Evolutionary conservation across 208 protist species (phyloP).

Genomic region (Trypanosoma mega): DNA sequence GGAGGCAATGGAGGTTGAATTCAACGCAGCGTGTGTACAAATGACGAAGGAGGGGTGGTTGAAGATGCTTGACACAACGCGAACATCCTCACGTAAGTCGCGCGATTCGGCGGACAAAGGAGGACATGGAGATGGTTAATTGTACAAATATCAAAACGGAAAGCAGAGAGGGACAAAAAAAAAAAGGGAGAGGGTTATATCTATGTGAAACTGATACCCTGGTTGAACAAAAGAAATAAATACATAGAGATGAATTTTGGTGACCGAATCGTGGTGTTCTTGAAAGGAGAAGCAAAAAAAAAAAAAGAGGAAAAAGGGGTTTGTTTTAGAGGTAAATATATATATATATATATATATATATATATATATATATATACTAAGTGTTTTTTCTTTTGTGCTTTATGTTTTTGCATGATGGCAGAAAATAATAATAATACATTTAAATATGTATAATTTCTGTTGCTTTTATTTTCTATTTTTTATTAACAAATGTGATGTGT

Average conservation of each 20-base stretch:
- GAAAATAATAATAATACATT: too few relatives aligned
- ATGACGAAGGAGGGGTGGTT: slow-evolving; percentile 73
- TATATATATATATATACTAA: slow-evolving; percentile 18
- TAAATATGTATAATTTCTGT: too few relatives aligned
- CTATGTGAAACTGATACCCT: too few relatives aligned
- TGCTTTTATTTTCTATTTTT: slow-evolving; percentile 10
- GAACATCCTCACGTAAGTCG: background rate
- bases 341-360: slow-evolving; percentile 10
- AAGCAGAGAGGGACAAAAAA: background rate
- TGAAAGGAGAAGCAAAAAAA: too few relatives aligned
- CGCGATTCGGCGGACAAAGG: background rate
- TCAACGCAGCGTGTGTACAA: slow-evolving; percentile 26
- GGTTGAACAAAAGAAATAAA: too few relatives aligned
- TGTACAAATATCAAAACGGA: background rate
- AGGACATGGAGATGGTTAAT: background rate
- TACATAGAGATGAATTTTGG: too few relatives aligned
- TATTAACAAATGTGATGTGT: too few relatives aligned
- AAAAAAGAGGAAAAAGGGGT: too few relatives aligned
- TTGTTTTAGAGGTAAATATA: slow-evolving; percentile 1
- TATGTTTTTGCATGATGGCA: too few relatives aligned
- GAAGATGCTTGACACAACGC: slow-evolving; percentile 1
- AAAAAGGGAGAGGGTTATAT: too few relatives aligned
- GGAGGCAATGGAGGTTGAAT: slow-evolving; percentile 39
- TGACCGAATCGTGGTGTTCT: too few relatives aligned
- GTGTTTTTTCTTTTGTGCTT: slow-evolving; percentile 14